Evolutionary conservation across 1,284 basidiomycete species (phyloP).

Genomic region (Austroboletus novae-zelandiae): DNA sequence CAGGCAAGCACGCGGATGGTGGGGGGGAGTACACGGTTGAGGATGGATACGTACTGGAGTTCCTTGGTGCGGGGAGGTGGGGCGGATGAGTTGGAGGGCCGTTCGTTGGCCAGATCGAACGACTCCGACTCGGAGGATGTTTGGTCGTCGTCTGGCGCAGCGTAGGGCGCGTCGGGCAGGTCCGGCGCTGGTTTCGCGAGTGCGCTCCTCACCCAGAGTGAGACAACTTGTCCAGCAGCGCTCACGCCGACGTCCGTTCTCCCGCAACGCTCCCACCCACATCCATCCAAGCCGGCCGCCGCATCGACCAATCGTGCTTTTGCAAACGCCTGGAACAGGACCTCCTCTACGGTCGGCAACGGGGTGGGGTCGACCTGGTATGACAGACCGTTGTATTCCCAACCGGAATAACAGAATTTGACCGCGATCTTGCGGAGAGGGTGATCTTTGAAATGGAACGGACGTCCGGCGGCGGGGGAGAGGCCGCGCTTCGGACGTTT

Average conservation of each 20-base stretch:
- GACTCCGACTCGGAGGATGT: conserved; percentile 7
- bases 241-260: conserved; percentile 95
- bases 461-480: conserved; percentile 20
- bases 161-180: too few species aligned
- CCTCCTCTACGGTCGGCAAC: conserved; percentile 88
- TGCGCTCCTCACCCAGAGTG: conserved; percentile 83
- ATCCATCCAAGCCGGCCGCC: conserved; percentile 75
- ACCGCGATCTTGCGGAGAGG: conserved; percentile 87
- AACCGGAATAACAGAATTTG: conserved; percentile 91
- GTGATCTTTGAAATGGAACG: conserved; percentile 67
- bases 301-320: conserved; percentile 75
- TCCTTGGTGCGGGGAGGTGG: conserved; percentile 43
- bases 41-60: conserved; percentile 74
- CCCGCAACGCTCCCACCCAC: conserved; percentile 90
- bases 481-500: conserved; percentile 2
- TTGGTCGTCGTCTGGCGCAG: conserved; percentile 3
- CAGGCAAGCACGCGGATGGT: conserved; percentile 93
- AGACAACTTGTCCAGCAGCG: conserved; percentile 92
- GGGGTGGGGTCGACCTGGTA: conserved; percentile 69
- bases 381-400: conserved; percentile 89
- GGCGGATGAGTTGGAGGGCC: conserved; percentile 29
- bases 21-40: conserved; percentile 89
- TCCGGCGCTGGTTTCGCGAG: conserved; percentile 19
- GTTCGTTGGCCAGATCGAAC: conserved; percentile 21
- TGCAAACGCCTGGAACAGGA: conserved; percentile 80